Conservation (phyloP, 805 yeast species). For the Candida peoriensis region DNA sequence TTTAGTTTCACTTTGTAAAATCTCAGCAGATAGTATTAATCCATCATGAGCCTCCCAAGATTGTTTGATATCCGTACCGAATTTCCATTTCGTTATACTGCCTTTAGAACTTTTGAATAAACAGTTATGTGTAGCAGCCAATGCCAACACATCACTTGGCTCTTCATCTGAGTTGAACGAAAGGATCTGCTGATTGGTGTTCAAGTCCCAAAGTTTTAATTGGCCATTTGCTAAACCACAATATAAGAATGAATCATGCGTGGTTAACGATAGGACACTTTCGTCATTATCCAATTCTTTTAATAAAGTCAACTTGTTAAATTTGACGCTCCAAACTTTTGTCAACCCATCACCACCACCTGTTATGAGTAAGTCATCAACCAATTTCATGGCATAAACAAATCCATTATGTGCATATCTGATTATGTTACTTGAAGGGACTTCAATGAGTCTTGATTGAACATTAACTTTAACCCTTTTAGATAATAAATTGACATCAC, state of each 20-base stretch:
- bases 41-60: constrained; percentile 53
- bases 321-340: constrained; percentile 66
- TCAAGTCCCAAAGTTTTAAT: constrained; percentile 82
- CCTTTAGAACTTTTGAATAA: constrained; percentile 53
- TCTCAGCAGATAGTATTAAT: constrained; percentile 51
- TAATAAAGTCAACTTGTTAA: constrained; percentile 18
- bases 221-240: constrained; percentile 76
- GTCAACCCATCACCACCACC: constrained; percentile 92
- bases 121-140: constrained; percentile 51
- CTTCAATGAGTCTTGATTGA: constrained; percentile 46
- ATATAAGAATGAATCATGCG: constrained; percentile 64
- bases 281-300: constrained; percentile 56
- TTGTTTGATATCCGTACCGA: constrained; percentile 37
- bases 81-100: constrained; percentile 47
- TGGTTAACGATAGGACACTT: constrained; percentile 65
- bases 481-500: constrained; percentile 28
- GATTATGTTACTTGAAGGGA: constrained; percentile 60
- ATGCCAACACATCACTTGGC: constrained; percentile 50
- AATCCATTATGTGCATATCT: constrained; percentile 91
- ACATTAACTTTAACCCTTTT: constrained; percentile 3
- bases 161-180: constrained; percentile 32
- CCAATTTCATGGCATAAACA: constrained; percentile 55
- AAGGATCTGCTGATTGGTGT: constrained; percentile 65
- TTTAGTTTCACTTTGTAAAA: constrained; percentile 35
- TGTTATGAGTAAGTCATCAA: constrained; percentile 38